These are phyloP conservation scores for Ceratobasidium sp. DNA, from an alignment of 1,284 basidiomycete species.

Conservation along the genomic window DNA sequence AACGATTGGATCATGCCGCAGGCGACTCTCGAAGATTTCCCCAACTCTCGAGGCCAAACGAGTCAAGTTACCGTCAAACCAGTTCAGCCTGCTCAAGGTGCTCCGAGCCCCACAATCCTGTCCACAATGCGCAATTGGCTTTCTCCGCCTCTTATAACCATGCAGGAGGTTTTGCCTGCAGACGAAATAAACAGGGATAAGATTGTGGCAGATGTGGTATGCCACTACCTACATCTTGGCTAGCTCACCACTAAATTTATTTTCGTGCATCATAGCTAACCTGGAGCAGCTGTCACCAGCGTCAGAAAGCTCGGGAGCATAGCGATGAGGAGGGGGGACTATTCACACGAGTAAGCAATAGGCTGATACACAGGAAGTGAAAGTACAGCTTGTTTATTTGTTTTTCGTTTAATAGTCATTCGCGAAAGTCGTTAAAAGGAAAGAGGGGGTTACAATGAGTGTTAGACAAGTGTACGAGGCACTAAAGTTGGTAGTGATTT, in stretches of 20 bases:
- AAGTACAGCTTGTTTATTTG: background rate
- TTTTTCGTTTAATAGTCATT: no score
- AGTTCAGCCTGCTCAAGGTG: no score
- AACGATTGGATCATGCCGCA: no score
- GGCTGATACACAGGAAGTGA: no score
- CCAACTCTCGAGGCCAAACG: background rate
- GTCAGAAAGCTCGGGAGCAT: background rate
- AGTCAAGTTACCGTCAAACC: no score
- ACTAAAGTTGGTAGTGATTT: background rate
- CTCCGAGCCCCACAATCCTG: no score
- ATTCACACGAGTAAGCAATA: background rate
- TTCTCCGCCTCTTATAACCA: background rate
- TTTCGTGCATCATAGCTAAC: background rate
- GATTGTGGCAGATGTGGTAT: constrained; percentile 5
- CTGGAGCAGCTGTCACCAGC: constrained; percentile 17
- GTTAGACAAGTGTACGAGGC: background rate
- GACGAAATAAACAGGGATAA: background rate
- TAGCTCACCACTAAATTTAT: no score
- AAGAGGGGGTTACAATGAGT: background rate
- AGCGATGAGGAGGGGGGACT: background rate
- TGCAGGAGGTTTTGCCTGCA: background rate
- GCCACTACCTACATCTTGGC: background rate
- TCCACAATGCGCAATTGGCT: background rate
- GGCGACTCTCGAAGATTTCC: background rate
- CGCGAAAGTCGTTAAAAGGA: background rate